Evolutionary conservation across 805 yeast species (phyloP).

Genomic region (Metschnikowia vanudenii): DNA sequence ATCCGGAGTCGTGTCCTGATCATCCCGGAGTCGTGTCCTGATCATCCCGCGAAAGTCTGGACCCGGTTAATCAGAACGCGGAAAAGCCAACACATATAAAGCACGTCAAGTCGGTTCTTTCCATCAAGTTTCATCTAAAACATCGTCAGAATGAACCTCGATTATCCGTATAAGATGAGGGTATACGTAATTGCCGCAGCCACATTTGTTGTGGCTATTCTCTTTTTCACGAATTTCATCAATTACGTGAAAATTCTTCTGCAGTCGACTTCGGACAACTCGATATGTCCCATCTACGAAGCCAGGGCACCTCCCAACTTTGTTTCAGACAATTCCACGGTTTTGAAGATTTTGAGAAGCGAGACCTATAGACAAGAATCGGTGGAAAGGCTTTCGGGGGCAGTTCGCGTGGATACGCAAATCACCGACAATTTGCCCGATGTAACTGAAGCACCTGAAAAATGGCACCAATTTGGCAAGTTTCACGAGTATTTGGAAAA

Average conservation of each 20-base stretch:
- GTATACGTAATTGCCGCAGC: background rate
- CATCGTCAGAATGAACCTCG: no score
- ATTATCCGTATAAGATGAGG: background rate
- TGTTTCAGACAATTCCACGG: slow-evolving; percentile 28
- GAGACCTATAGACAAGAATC: slow-evolving; percentile 33
- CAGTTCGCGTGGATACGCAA: slow-evolving; percentile 65
- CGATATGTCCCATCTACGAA: slow-evolving; percentile 15
- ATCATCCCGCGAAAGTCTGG: no score
- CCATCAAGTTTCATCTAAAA: no score
- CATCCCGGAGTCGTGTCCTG: no score
- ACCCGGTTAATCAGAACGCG: no score
- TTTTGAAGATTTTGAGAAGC: slow-evolving; percentile 34
- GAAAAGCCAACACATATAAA: no score
- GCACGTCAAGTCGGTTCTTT: no score
- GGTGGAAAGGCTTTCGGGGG: slow-evolving; percentile 48
- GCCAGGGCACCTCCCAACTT: slow-evolving; percentile 23
- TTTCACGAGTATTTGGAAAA: slow-evolving; percentile 18
- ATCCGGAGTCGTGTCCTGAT: no score
- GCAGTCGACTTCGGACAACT: slow-evolving; percentile 11
- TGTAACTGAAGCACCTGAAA: slow-evolving; percentile 48
- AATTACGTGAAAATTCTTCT: slow-evolving; percentile 12
- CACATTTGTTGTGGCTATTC: slow-evolving; percentile 2
- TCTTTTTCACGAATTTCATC: slow-evolving; percentile 12
- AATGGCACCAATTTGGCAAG: slow-evolving; percentile 39
- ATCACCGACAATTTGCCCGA: slow-evolving; percentile 51